Conservation (phyloP, 371 early-diverging fungal genomes). For the Mortierella sp. region DNA sequence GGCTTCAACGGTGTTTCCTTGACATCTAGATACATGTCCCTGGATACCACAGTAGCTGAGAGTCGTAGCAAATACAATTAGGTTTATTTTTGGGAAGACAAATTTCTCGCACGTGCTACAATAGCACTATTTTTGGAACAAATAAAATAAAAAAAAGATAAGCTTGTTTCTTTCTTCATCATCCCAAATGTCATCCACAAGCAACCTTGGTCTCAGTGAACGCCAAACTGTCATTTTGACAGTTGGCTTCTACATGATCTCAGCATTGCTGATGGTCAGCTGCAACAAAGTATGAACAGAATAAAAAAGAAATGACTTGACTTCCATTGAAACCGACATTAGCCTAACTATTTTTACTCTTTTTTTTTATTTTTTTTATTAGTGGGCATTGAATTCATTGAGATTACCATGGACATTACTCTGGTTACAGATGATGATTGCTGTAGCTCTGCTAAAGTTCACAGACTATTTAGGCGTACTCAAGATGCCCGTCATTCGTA, state of each 20-base stretch:
- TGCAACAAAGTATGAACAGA: constrained; percentile 60
- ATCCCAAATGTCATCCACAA: not conserved
- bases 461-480: constrained; percentile 41
- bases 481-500: constrained; percentile 50
- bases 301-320: too few relatives aligned
- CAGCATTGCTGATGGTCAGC: constrained; percentile 62
- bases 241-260: constrained; percentile 23
- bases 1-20: too few relatives aligned
- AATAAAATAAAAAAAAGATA: too few relatives aligned
- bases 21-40: too few relatives aligned
- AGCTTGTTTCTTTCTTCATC: too few relatives aligned
- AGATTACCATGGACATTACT: constrained; percentile 62
- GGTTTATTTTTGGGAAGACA: too few relatives aligned
- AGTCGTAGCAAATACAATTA: too few relatives aligned
- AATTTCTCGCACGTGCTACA: too few relatives aligned
- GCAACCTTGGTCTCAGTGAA: constrained; percentile 4
- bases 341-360: not conserved
- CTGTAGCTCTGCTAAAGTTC: constrained; percentile 58
- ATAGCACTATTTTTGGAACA: too few relatives aligned
- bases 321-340: not conserved
- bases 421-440: constrained; percentile 62
- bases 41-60: too few relatives aligned
- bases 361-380: not conserved
- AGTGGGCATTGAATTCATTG: constrained; percentile 50
- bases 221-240: constrained; percentile 10